phyloP scores from a whole-genome alignment of 2,329 filamentous ascomycete genomes.

The Phaeosphaeriaceae sp. region DNA sequence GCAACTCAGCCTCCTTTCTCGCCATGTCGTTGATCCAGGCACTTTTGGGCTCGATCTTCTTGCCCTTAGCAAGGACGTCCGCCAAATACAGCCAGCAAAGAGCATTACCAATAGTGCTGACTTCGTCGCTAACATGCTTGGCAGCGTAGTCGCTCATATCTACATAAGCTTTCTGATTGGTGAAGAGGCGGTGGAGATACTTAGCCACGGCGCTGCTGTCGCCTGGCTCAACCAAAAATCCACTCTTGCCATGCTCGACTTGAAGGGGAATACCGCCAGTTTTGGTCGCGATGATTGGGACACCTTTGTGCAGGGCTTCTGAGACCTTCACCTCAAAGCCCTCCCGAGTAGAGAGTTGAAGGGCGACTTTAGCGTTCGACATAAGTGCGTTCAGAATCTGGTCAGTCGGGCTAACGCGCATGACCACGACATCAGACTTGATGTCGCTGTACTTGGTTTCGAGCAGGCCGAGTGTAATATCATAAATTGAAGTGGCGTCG shows the following conservation, averaged over 20 bases:
- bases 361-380: conserved; percentile 72
- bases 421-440: conserved; percentile 69
- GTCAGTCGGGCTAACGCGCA: conserved; percentile 78
- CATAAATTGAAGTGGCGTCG: conserved; percentile 74
- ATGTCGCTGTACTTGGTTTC: conserved; percentile 61
- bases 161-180: conserved; percentile 68
- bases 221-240: conserved; percentile 74
- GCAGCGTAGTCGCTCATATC: conserved; percentile 70
- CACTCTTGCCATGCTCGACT: conserved; percentile 72
- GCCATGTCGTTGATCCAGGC: conserved; percentile 79
- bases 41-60: conserved; percentile 64
- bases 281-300: conserved; percentile 75
- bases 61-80: conserved; percentile 66
- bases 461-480: conserved; percentile 72
- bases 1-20: conserved; percentile 39
- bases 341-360: conserved; percentile 81
- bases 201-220: conserved; percentile 66
- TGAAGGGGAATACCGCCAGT: conserved; percentile 82
- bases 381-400: conserved; percentile 80
- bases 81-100: conserved; percentile 80
- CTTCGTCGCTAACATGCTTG: conserved; percentile 77
- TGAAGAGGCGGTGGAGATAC: conserved; percentile 71
- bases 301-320: conserved; percentile 80
- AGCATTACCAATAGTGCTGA: conserved; percentile 80
- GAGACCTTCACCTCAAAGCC: conserved; percentile 89